Conservation (phyloP, 441 rosid genomes). For the Breynia disticha region DNA sequence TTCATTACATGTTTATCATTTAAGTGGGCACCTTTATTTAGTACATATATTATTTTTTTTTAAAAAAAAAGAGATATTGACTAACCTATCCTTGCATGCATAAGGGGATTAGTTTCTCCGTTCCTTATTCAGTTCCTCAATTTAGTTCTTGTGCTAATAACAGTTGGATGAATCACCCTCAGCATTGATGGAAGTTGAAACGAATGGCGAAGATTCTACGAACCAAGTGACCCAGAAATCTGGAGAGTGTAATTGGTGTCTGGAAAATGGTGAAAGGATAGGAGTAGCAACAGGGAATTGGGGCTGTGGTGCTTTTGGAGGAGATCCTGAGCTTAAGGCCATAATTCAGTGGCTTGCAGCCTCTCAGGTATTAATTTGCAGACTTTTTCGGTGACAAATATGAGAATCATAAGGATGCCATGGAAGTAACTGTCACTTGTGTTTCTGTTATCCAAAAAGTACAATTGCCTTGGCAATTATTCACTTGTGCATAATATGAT, state of each 20-base stretch:
- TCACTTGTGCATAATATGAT: background rate
- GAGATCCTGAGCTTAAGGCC: slow-evolving; percentile 81
- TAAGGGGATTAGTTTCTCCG: slow-evolving; percentile 1
- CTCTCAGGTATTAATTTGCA: slow-evolving; percentile 51
- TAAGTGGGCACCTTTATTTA: background rate
- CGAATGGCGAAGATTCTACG: slow-evolving; percentile 19
- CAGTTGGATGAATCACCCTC: slow-evolving; percentile 32
- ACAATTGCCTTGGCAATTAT: too few species aligned
- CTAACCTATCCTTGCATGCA: background rate
- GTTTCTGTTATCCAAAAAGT: too few species aligned
- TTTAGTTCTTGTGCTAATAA: slow-evolving; percentile 10
- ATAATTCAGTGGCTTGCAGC: slow-evolving; percentile 95
- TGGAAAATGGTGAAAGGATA: slow-evolving; percentile 29
- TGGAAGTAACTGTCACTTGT: background rate
- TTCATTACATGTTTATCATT: background rate
- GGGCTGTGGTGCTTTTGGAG: slow-evolving; percentile 99
- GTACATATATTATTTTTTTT: too few species aligned
- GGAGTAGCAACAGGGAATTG: slow-evolving; percentile 91
- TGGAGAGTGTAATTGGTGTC: slow-evolving; percentile 16
- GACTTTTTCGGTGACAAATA: background rate
- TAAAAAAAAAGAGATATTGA: background rate
- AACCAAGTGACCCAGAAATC: slow-evolving; percentile 15
- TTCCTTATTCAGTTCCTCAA: background rate
- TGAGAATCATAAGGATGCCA: background rate
- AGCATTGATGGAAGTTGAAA: slow-evolving; percentile 19